These are phyloP conservation scores for Tuber aestivum DNA, from an alignment of 495 filamentous ascomycete species.

Conservation along the genomic window DNA sequence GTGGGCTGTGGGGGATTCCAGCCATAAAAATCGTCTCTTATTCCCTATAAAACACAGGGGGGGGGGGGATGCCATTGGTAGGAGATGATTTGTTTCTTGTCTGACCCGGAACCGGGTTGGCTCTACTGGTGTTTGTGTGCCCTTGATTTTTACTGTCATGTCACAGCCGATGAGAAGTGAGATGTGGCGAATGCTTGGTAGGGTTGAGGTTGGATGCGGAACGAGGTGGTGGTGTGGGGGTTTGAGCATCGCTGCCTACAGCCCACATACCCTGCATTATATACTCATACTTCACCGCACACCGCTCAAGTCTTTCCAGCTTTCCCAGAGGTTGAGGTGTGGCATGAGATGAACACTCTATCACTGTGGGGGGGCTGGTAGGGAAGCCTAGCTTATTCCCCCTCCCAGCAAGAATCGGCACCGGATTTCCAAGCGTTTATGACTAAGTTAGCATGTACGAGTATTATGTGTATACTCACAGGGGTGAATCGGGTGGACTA, in stretches of 20 bases:
- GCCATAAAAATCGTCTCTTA: background rate
- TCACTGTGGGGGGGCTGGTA: background rate
- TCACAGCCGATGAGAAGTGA: background rate
- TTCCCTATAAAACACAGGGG: background rate
- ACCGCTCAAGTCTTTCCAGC: background rate
- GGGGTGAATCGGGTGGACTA: background rate
- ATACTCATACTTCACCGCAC: background rate
- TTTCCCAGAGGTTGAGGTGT: background rate
- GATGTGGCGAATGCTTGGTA: background rate
- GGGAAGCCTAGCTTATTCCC: background rate
- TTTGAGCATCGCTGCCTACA: background rate
- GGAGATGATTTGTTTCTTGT: background rate
- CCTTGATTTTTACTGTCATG: background rate
- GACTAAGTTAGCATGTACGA: background rate
- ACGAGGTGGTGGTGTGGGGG: background rate
- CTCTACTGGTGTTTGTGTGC: background rate
- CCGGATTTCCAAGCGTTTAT: background rate
- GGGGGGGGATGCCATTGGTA: background rate
- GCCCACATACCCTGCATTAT: background rate
- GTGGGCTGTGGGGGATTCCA: background rate
- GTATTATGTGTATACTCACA: background rate
- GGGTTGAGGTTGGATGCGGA: background rate
- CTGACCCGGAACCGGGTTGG: background rate
- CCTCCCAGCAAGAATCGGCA: background rate
- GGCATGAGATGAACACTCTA: background rate